Evolutionary conservation across 257 asterid genomes (phyloP).

Genomic region (Nicotiana undulata): DNA sequence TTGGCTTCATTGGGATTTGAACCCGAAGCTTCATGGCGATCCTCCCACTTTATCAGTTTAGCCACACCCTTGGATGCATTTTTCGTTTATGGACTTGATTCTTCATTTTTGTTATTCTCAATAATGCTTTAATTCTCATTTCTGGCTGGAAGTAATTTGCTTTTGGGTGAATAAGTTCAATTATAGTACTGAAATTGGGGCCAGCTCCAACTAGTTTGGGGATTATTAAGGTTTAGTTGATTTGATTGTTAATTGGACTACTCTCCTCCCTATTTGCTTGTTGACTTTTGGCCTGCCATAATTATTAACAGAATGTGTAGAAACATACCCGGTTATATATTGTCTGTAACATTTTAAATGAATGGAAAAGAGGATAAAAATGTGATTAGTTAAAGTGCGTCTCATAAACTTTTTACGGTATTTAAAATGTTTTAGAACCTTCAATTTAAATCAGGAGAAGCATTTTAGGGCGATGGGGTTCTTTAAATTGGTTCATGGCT

Average conservation of each 20-base stretch:
- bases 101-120: neutral
- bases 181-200: neutral
- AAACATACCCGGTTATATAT: neutral
- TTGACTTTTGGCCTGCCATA: neutral
- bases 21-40: no score
- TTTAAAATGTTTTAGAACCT: neutral
- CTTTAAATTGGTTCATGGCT: neutral
- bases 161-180: neutral
- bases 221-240: neutral
- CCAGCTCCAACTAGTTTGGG: neutral
- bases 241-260: neutral
- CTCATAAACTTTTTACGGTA: neutral
- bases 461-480: neutral
- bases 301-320: neutral
- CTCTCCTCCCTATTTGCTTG: neutral
- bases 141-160: neutral
- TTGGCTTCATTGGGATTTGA: no score
- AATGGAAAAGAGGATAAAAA: neutral
- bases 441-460: neutral
- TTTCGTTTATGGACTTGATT: neutral
- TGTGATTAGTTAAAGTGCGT: neutral
- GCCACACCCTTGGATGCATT: no score
- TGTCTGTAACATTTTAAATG: neutral
- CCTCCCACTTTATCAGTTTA: no score
- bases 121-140: neutral